These are phyloP conservation scores for Massariosphaeria phaeospora DNA, from an alignment of 495 filamentous ascomycete genomes.

Conservation along the genomic window DNA sequence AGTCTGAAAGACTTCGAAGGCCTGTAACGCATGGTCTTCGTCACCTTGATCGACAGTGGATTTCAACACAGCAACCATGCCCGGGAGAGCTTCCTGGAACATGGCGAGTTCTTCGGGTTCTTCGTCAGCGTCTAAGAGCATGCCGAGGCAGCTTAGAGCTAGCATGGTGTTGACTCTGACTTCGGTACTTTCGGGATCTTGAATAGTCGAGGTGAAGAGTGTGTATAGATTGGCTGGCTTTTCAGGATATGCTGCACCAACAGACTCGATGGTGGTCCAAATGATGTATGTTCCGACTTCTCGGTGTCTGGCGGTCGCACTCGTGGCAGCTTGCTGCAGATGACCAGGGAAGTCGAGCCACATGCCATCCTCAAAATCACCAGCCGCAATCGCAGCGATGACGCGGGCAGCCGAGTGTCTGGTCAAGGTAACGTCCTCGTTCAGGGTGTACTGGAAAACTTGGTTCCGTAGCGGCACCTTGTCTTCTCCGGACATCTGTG, in stretches of 20 bases:
- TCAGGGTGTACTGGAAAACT: conserved; percentile 73
- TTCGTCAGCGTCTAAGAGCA: conserved; percentile 82
- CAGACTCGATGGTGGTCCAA: conserved; percentile 79
- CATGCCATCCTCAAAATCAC: conserved; percentile 80
- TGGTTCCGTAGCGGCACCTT: conserved; percentile 75
- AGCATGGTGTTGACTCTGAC: conserved; percentile 94
- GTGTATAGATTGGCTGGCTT: conserved; percentile 71
- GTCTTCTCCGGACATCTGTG: conserved; percentile 53
- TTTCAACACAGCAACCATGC: conserved; percentile 88
- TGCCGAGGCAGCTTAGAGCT: conserved; percentile 81
- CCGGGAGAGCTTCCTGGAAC: conserved; percentile 72
- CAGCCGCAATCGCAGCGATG: conserved; percentile 76
- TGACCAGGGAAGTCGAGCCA: conserved; percentile 77
- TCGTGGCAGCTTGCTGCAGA: conserved; percentile 67
- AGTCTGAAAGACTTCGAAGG: conserved; percentile 97
- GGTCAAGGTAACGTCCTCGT: conserved; percentile 66
- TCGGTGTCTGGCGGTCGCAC: conserved; percentile 66
- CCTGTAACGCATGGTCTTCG: conserved; percentile 79
- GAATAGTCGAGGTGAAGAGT: conserved; percentile 81
- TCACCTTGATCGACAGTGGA: conserved; percentile 68
- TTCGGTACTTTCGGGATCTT: conserved; percentile 81
- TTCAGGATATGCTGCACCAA: conserved; percentile 72
- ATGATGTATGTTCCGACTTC: conserved; percentile 91
- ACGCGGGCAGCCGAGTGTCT: conserved; percentile 84
- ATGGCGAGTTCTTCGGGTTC: conserved; percentile 63